A percentile compares a stretch with the other conserved stretches of the same genome.
These are phyloP conservation scores for Pseudoneurospora amorphoporcata DNA, from an alignment of 495 filamentous ascomycete genomes.

Conservation along the genomic window DNA sequence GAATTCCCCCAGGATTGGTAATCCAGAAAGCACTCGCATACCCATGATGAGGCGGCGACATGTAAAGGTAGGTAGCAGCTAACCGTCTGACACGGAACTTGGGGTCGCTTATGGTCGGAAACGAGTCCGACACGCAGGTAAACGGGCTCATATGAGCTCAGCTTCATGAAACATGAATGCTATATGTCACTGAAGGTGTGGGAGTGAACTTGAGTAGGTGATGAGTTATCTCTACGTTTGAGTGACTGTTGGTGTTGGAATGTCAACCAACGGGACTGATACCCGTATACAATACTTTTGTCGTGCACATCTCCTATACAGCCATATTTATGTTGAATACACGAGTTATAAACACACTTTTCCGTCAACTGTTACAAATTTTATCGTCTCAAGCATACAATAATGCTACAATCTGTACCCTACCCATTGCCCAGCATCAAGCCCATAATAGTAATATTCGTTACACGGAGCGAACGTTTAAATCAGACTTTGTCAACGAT, in stretches of 20 bases:
- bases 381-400: background rate
- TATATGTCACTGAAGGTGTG: too few relatives aligned
- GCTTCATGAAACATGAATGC: background rate
- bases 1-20: background rate
- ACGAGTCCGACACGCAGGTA: background rate
- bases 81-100: background rate
- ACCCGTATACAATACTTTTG: background rate
- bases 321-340: background rate
- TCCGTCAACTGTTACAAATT: background rate
- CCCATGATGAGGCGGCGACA: background rate
- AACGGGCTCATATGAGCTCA: background rate
- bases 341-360: background rate
- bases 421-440: background rate
- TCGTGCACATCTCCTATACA: background rate
- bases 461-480: background rate
- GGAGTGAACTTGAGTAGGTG: too few relatives aligned
- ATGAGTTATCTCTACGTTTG: background rate
- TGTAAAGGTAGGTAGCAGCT: background rate
- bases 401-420: background rate
- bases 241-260: background rate
- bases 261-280: background rate
- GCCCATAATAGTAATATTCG: background rate
- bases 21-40: background rate
- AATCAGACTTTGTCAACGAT: background rate
- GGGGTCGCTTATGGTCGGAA: background rate